Percentiles rank a stretch among this genome's conserved stretches.
Evolutionary conservation across 148 eudicot genomes (phyloP).

Genomic region (Linanthus parryae): DNA sequence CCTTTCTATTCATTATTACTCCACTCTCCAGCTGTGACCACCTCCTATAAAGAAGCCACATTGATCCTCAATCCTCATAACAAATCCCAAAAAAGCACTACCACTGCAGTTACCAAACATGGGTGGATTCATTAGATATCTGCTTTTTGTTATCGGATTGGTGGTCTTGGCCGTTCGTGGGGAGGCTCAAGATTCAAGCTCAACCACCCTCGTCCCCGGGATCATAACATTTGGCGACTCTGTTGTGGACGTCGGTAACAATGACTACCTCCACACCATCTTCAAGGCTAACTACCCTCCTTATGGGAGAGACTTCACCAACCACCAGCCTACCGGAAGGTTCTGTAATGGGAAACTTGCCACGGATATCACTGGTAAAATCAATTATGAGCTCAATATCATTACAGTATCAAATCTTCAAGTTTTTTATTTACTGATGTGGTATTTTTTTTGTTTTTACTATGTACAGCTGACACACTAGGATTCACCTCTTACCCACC

Average conservation of each 20-base stretch:
- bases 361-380: conserved; percentile 86
- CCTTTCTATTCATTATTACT: no score
- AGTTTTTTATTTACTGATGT: not conserved
- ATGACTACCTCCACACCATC: conserved; percentile 67
- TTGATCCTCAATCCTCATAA: not conserved
- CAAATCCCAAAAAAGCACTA: not conserved
- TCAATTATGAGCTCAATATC: not conserved
- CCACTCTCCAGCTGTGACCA: not conserved
- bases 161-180: conserved; percentile 17
- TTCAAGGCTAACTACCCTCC: conserved; percentile 90
- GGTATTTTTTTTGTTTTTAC: not conserved
- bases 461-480: conserved; percentile 65
- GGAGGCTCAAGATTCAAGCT: conserved; percentile 46
- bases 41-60: not conserved
- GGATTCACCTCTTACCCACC: conserved; percentile 84
- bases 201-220: conserved; percentile 59
- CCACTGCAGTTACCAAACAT: not conserved
- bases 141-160: conserved; percentile 6
- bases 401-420: not conserved
- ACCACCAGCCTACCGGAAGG: conserved; percentile 76
- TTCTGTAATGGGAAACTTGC: conserved; percentile 97
- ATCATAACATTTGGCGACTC: conserved; percentile 91
- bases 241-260: conserved; percentile 81
- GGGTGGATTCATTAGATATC: conserved; percentile 7
- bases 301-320: conserved; percentile 75